Percentiles rank a stretch among this genome's conserved stretches.
Conservation (phyloP, 73 alveolate species). For the Stentor coeruleus region DNA sequence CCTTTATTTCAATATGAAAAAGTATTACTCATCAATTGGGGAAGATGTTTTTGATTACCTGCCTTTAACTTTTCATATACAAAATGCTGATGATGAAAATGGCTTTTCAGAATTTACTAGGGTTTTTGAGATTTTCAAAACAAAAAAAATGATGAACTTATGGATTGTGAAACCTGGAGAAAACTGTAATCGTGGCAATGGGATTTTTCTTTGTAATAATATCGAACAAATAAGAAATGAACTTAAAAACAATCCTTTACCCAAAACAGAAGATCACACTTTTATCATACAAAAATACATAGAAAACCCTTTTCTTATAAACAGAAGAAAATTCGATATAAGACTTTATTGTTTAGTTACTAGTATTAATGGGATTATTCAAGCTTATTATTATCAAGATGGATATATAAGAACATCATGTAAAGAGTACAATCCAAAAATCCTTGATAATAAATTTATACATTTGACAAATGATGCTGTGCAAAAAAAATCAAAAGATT, state of each 20-base stretch:
- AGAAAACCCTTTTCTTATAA: slow-evolving; percentile 87
- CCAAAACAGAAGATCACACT: slow-evolving; percentile 39
- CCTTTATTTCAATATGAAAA: slow-evolving; percentile 67
- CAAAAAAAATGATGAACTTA: slow-evolving; percentile 9
- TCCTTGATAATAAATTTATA: slow-evolving; percentile 54
- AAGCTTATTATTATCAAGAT: slow-evolving; percentile 70
- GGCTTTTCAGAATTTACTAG: slow-evolving; percentile 45
- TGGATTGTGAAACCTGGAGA: slow-evolving; percentile 66
- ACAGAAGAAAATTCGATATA: slow-evolving; percentile 94
- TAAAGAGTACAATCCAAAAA: slow-evolving; percentile 54
- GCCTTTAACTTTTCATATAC: slow-evolving; percentile 78
- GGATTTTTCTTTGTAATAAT: slow-evolving; percentile 33
- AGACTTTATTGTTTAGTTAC: slow-evolving; percentile 79
- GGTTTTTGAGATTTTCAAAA: background rate
- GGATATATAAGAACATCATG: slow-evolving; percentile 80
- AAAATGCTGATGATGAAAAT: slow-evolving; percentile 58
- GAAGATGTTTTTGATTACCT: slow-evolving; percentile 50
- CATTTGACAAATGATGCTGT: slow-evolving; percentile 98
- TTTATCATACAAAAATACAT: slow-evolving; percentile 86
- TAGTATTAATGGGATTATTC: slow-evolving; percentile 58
- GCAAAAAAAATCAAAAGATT: slow-evolving; percentile 81
- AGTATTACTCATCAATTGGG: slow-evolving; percentile 51
- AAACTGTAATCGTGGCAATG: slow-evolving; percentile 51
- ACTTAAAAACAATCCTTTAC: slow-evolving; percentile 25
- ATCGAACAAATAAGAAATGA: slow-evolving; percentile 30